Evolutionary conservation across 2,329 filamentous ascomycete genomes (phyloP), one percentile per base, ranked within the genome.

Genomic region (Hymenoscyphus fructigenus): DNA sequence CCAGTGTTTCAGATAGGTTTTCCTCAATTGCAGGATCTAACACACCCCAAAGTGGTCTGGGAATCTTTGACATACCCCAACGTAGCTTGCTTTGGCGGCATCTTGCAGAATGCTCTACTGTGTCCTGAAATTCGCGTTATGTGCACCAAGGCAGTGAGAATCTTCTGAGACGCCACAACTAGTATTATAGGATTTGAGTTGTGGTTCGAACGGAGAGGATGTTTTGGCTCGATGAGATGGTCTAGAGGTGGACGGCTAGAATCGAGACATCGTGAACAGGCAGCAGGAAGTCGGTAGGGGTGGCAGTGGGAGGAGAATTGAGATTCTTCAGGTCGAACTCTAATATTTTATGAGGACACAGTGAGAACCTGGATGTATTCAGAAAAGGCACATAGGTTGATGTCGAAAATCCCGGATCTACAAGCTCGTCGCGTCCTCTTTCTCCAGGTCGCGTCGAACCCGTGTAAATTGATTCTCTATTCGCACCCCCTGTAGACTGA

Each of bases 61-160:
- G 84, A 83, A 73, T 88, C 80, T 79, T 86, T 89, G 68, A 94
- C 92, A 80, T 95, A 96, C 93, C 91, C 91, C 77, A 96, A 80
- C 67, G 91, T 96, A 73, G 91, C 88, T 80, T 96, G 92, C 59
- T 74, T 75, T 26, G 75, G 72, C 69, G 75, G 69, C 75, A 76
- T 76, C 57, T 55, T 72, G 66, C 41, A 66, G 47, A 71, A 69
- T 44, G 66, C 34, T 67, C 63, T 67, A 53, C 66, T 20, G 50
- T 53, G 20, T 53, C 47, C 44, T 50, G 64, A 58, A 15, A 36
- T 72, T 56, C 68, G 67, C 55, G 69, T 64, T 26, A 62, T 44
- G 34, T 28, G 47, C 47, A 53, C 47, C 9, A 68, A 26, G 57
- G 57, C 59, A 17, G 44, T 44, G 20, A 70, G 12, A 28, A 74